Percentiles rank a stretch among this genome's conserved stretches.
These are phyloP conservation scores for Pistacia integerrima DNA, from an alignment of 345 rosid species.

Conservation along the genomic window DNA sequence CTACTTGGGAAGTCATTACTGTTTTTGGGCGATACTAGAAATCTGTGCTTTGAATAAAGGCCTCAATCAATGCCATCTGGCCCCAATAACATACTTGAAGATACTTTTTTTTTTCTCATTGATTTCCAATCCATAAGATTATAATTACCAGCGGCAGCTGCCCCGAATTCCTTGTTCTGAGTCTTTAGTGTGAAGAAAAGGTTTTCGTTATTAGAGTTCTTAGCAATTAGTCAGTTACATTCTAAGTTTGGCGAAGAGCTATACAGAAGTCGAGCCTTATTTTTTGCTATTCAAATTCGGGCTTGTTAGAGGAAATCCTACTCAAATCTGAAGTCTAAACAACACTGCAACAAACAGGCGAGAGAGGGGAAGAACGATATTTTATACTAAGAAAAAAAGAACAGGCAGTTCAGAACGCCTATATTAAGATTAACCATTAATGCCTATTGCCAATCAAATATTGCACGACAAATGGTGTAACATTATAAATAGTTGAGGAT, in stretches of 20 bases:
- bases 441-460: not conserved
- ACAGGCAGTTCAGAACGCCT: not conserved
- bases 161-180: not conserved
- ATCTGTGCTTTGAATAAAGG: too few species aligned
- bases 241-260: not conserved
- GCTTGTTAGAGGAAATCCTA: not conserved
- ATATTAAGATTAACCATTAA: too few species aligned
- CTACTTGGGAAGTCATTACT: too few species aligned
- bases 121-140: too few species aligned
- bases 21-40: too few species aligned
- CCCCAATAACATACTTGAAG: too few species aligned
- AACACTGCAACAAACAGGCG: not conserved
- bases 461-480: not conserved
- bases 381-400: not conserved
- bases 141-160: not conserved
- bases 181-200: not conserved
- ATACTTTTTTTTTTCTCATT: too few species aligned
- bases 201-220: not conserved
- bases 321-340: not conserved
- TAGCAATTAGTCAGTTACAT: not conserved
- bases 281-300: not conserved
- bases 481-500: not conserved
- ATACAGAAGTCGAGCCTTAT: not conserved
- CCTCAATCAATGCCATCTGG: too few species aligned
- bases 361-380: too few species aligned